Percentiles rank a stretch among this genome's conserved stretches.
Evolutionary conservation across 148 eudicot genomes (phyloP).

Genomic region (Beta vulgaris): DNA sequence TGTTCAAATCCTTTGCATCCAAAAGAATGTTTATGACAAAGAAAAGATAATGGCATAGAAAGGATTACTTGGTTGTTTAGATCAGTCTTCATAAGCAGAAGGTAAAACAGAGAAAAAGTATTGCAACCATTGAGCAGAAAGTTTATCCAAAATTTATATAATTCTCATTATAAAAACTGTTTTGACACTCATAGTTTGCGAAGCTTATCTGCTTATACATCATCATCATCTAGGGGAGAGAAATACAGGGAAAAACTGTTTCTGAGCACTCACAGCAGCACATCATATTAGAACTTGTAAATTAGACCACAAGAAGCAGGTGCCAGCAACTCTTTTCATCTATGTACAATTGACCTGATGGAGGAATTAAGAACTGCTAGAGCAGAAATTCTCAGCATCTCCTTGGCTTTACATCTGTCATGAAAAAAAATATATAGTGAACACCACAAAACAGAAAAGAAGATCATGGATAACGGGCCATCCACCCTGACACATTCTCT

Average conservation of each 20-base stretch:
- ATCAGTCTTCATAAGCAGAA: neutral
- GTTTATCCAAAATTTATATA: neutral
- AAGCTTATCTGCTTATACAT: too few relatives aligned
- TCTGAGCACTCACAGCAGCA: conserved; percentile 7
- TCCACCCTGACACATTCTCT: too few relatives aligned
- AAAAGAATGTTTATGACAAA: too few relatives aligned
- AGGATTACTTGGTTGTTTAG: neutral
- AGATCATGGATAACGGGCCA: too few relatives aligned
- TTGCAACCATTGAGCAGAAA: neutral
- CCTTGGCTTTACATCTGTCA: conserved; percentile 16
- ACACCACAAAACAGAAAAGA: neutral
- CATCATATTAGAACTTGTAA: neutral
- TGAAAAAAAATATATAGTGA: neutral
- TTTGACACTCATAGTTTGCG: neutral
- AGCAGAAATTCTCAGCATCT: neutral
- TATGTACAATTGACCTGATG: conserved; percentile 27
- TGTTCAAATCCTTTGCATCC: neutral
- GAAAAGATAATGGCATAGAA: neutral
- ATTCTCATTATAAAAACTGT: neutral
- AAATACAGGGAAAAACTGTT: too few relatives aligned
- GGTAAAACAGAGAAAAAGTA: neutral
- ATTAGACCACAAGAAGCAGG: conserved; percentile 7
- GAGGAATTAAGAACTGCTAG: conserved; percentile 2
- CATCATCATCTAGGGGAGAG: conserved; percentile 11
- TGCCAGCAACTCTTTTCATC: conserved; percentile 19